Evolutionary conservation across 2,329 filamentous ascomycete species (phyloP).

Genomic region (Beauveria rudraprayagi): DNA sequence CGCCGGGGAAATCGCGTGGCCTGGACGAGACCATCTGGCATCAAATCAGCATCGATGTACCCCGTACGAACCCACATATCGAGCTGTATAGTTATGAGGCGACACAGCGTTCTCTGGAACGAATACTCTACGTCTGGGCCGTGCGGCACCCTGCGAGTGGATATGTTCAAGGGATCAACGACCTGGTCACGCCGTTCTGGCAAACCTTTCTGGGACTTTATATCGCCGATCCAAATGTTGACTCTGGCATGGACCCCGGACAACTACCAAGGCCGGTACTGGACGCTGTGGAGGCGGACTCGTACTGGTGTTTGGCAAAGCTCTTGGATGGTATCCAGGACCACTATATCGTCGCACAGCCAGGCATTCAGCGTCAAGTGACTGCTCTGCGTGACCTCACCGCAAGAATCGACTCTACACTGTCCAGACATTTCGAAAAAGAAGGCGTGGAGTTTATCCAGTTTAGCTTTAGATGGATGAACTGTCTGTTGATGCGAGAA

Average conservation of each 20-base stretch:
- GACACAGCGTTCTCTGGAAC: constrained; percentile 86
- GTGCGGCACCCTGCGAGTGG: constrained; percentile 95
- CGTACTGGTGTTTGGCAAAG: constrained; percentile 97
- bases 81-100: constrained; percentile 93
- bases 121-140: constrained; percentile 95
- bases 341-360: constrained; percentile 96
- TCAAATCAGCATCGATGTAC: constrained; percentile 97
- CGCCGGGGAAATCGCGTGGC: constrained; percentile 48
- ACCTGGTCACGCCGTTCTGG: constrained; percentile 95
- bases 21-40: constrained; percentile 98
- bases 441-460: constrained; percentile 98
- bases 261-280: constrained; percentile 84
- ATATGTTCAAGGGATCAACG: constrained; percentile 98
- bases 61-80: constrained; percentile 90
- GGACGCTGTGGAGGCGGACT: constrained; percentile 94
- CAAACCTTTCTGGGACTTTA: constrained; percentile 94
- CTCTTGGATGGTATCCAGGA: constrained; percentile 98
- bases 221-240: constrained; percentile 87
- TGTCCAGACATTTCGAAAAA: constrained; percentile 82
- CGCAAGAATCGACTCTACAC: constrained; percentile 71
- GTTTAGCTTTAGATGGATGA: constrained; percentile 99
- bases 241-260: constrained; percentile 92
- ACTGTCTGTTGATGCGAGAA: constrained; percentile 95
- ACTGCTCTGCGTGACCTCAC: constrained; percentile 82
- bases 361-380: constrained; percentile 92